Evolutionary conservation across 2,329 filamentous ascomycete species (phyloP).

Genomic region (Fusarium anguioides): DNA sequence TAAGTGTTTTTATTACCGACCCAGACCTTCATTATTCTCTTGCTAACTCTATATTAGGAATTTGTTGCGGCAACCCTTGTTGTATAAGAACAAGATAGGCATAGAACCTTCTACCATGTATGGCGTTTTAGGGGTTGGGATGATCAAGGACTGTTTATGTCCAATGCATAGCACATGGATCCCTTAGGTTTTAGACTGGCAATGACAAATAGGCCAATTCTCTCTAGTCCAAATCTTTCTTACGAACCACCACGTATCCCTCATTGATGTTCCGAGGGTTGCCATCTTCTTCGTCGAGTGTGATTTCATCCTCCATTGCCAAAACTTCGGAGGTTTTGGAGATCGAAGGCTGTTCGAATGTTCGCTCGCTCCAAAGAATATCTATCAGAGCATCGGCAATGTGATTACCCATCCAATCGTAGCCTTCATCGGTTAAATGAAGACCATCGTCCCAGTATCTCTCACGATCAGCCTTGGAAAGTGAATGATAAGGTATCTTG

Average conservation of each 20-base stretch:
- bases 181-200: constrained; percentile 32
- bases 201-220: constrained; percentile 19
- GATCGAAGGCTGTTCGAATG: constrained; percentile 22
- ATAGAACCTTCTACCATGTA: constrained; percentile 37
- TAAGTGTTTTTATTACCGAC: constrained; percentile 43
- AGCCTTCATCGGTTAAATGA: constrained; percentile 68
- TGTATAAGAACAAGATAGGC: constrained; percentile 40
- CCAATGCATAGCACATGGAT: constrained; percentile 32
- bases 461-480: constrained; percentile 58
- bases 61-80: constrained; percentile 67
- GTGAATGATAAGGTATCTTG: constrained; percentile 64
- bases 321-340: constrained; percentile 1
- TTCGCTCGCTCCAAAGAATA: constrained; percentile 54
- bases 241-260: constrained; percentile 66
- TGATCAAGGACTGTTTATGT: constrained; percentile 30
- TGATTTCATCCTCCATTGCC: constrained; percentile 4
- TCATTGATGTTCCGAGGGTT: constrained; percentile 59
- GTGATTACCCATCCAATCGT: constrained; percentile 70
- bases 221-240: constrained; percentile 62
- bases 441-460: constrained; percentile 71
- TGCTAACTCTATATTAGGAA: constrained; percentile 53
- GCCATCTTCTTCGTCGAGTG: constrained; percentile 64
- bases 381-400: constrained; percentile 65
- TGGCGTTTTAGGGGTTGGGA: constrained; percentile 40
- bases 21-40: neutral